phyloP scores from a whole-genome alignment of 2,329 filamentous ascomycete genomes.

The Cladophialophora immunda region DNA sequence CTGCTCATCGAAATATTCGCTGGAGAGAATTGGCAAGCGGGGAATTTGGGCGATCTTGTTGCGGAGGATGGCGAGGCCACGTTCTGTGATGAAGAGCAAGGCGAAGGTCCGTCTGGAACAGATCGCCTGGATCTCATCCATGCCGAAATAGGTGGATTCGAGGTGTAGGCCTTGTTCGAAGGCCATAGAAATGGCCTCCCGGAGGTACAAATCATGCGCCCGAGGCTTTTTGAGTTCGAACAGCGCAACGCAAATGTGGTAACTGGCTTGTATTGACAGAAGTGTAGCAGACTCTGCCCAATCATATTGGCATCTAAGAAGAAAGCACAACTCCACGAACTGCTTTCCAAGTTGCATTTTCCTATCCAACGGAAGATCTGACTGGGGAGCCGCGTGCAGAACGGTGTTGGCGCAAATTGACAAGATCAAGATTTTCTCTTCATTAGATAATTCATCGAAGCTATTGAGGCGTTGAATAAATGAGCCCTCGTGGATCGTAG shows the following conservation, averaged over 20 bases:
- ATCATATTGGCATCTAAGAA: conserved; percentile 34
- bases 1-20: conserved; percentile 41
- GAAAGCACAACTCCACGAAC: conserved; percentile 38
- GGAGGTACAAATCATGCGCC: conserved; percentile 41
- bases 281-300: conserved; percentile 40
- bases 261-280: conserved; percentile 39
- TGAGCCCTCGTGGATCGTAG: conserved; percentile 39
- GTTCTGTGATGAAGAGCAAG: conserved; percentile 41
- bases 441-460: conserved; percentile 34
- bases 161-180: conserved; percentile 38
- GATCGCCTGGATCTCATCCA: conserved; percentile 37
- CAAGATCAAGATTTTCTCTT: conserved; percentile 40
- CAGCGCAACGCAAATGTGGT: conserved; percentile 39
- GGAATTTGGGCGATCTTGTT: conserved; percentile 41
- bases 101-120: conserved; percentile 41
- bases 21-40: conserved; percentile 34
- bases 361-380: conserved; percentile 38
- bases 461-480: conserved; percentile 35
- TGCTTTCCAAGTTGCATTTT: conserved; percentile 38
- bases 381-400: conserved; percentile 39
- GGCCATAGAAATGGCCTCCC: conserved; percentile 41
- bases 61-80: conserved; percentile 40
- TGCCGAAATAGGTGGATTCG: conserved; percentile 35
- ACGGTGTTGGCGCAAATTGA: conserved; percentile 41
- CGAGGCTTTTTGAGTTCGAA: conserved; percentile 41